These are phyloP conservation scores for Rhodotorula sp. DNA, from an alignment of 1,284 basidiomycete genomes.

Conservation along the genomic window DNA sequence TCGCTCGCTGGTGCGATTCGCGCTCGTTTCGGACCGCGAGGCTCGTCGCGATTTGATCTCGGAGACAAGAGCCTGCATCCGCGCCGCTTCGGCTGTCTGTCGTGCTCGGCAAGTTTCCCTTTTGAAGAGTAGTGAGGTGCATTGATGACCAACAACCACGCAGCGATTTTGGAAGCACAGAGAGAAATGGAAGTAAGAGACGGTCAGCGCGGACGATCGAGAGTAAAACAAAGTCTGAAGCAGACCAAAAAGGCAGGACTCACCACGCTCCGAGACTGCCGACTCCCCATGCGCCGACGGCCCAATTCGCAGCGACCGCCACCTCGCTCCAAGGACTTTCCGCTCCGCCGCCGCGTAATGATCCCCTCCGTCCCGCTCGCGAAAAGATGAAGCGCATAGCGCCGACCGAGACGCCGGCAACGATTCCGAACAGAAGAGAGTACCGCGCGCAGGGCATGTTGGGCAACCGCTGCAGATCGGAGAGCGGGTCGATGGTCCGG, in stretches of 20 bases:
- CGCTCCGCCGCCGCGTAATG: constrained; percentile 4
- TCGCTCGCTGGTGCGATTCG: too few relatives aligned
- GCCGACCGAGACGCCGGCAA: constrained; percentile 35
- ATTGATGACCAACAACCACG: background rate
- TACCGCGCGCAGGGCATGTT: constrained; percentile 35
- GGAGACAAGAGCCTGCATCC: constrained; percentile 35
- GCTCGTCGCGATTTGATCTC: constrained; percentile 34
- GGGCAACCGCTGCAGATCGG: constrained; percentile 35
- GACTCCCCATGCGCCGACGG: constrained; percentile 39
- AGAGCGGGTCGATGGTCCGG: constrained; percentile 33
- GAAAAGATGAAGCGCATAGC: constrained; percentile 35
- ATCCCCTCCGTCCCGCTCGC: constrained; percentile 16
- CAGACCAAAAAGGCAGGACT: background rate
- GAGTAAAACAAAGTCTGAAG: background rate
- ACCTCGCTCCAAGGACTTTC: constrained; percentile 11
- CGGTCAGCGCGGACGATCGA: background rate
- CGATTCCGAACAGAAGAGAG: constrained; percentile 39
- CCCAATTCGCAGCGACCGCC: constrained; percentile 38
- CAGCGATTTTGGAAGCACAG: background rate
- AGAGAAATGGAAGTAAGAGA: background rate
- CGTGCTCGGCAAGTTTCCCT: constrained; percentile 40
- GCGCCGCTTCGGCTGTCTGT: constrained; percentile 34
- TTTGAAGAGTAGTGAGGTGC: background rate
- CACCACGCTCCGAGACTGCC: constrained; percentile 37
- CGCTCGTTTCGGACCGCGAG: background rate